Evolutionary conservation across 106 monocot genomes (phyloP), one percentile per base, ranked within the genome.

Genomic region (Phalaenopsis equestris): DNA sequence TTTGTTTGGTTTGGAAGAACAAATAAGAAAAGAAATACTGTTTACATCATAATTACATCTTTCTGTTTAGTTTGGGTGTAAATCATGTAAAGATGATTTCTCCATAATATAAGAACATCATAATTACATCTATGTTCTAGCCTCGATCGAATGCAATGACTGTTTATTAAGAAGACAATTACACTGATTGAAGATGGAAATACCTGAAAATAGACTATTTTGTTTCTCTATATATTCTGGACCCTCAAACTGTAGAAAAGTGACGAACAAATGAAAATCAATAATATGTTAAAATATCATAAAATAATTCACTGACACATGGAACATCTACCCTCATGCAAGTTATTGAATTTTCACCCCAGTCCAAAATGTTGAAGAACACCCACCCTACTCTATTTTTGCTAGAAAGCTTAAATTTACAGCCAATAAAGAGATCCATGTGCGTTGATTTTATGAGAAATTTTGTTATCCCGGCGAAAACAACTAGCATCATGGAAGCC

Each of bases 181-280:
- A n/a, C 74, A 18, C n/a, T 75, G 43, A 75, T 45, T 42, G 18
- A 42, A 19, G 18, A 24, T 52, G 16, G 55, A 55, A 23, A 7
- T 78, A 95, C 95, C 95, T 88, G 93, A 88, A 81, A 96, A 96
- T 19, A 79, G 79, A 0, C 89, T 41, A 76, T 93, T 96, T 82
- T 96, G 96, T 78, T 85, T 73, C 78, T 87, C 81, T 8, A 90
- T 42, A 30, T 46, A 37, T 85, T 86, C 79, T 73, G 93, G 88
- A 39, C 93, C 96, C 74, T 86, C 84, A 86, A 96, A 90, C 93
- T 95, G 92, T 58, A 19, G 55, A 86, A 81, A 78, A 58, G 48
- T 70, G 78, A 64, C n/a, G 46, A 45, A 37, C 38, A 72, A 64
- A 75, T 41, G 67, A 75, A 23, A 81, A 42, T 41, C 49, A 36